Evolutionary conservation across 495 filamentous ascomycete genomes (phyloP).

Genomic region (Aspergillus bertholletiae): DNA sequence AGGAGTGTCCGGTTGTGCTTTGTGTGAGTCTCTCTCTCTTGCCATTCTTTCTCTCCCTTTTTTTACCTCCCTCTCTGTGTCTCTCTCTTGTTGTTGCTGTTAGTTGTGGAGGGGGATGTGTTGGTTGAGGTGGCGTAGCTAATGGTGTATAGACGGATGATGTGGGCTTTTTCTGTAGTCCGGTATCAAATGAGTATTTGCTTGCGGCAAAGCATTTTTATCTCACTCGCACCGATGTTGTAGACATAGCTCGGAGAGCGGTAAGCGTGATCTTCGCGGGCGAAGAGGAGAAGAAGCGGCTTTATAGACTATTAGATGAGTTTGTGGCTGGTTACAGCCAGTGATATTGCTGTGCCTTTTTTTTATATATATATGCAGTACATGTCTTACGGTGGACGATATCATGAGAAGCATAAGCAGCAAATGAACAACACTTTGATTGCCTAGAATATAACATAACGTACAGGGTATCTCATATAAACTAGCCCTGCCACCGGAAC

Average conservation of each 20-base stretch:
- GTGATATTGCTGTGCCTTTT: not conserved
- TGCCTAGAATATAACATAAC: not conserved
- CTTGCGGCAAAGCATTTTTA: slow-evolving; percentile 71
- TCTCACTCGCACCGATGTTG: slow-evolving; percentile 51
- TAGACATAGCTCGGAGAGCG: slow-evolving; percentile 51
- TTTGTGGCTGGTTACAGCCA: slow-evolving; percentile 19
- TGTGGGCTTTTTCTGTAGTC: slow-evolving; percentile 78
- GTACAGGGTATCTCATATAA: not conserved
- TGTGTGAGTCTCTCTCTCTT: too few species aligned
- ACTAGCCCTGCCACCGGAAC: slow-evolving; percentile 55
- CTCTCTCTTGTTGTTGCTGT: slow-evolving; percentile 1
- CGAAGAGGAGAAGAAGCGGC: slow-evolving; percentile 55
- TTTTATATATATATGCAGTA: not conserved
- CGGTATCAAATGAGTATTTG: slow-evolving; percentile 74
- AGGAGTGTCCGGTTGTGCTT: slow-evolving; percentile 50
- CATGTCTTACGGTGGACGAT: not conserved
- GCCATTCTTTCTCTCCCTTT: too few species aligned
- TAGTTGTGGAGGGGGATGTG: not conserved
- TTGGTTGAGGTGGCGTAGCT: not conserved
- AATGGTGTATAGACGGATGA: slow-evolving; percentile 66
- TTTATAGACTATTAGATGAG: slow-evolving; percentile 46
- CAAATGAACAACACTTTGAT: not conserved
- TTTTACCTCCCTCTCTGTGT: too few species aligned
- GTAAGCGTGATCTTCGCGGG: slow-evolving; percentile 64
- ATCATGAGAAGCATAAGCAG: not conserved